These are phyloP conservation scores for Penicillium sclerotiorum DNA, from an alignment of 2,329 filamentous ascomycete genomes.

Conservation along the genomic window DNA sequence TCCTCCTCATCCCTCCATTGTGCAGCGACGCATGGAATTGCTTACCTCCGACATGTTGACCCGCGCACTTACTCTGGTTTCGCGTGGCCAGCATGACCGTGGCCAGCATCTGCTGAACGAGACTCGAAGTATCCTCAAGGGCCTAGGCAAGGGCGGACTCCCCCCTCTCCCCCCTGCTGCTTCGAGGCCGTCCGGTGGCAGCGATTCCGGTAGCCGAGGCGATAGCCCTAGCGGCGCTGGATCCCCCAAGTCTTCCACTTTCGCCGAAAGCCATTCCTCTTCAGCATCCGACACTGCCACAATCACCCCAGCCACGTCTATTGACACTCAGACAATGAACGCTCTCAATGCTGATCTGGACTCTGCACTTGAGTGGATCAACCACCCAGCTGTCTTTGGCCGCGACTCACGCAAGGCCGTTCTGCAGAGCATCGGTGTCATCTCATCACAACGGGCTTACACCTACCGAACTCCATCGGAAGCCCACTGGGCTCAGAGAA, in stretches of 20 bases:
- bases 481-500: constrained; percentile 81
- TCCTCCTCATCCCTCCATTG: constrained; percentile 90
- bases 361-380: constrained; percentile 93
- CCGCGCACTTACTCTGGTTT: constrained; percentile 84
- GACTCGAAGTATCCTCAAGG: constrained; percentile 92
- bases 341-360: constrained; percentile 91
- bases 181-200: constrained; percentile 48
- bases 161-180: constrained; percentile 73
- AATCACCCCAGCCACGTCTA: constrained; percentile 65
- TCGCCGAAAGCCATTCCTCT: constrained; percentile 37
- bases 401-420: constrained; percentile 94
- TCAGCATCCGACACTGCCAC: constrained; percentile 48
- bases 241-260: constrained; percentile 42
- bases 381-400: constrained; percentile 91
- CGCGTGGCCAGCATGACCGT: constrained; percentile 87
- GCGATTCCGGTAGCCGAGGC: constrained; percentile 43
- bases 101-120: constrained; percentile 90
- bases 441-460: constrained; percentile 89
- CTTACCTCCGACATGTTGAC: constrained; percentile 98
- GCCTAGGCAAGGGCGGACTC: constrained; percentile 89
- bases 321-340: constrained; percentile 77
- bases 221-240: constrained; percentile 40
- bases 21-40: constrained; percentile 95
- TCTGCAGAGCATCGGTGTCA: constrained; percentile 93
- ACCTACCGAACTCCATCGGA: constrained; percentile 92